Conservation (phyloP, 495 filamentous ascomycete species). For the Penicillium ochrochloron region DNA sequence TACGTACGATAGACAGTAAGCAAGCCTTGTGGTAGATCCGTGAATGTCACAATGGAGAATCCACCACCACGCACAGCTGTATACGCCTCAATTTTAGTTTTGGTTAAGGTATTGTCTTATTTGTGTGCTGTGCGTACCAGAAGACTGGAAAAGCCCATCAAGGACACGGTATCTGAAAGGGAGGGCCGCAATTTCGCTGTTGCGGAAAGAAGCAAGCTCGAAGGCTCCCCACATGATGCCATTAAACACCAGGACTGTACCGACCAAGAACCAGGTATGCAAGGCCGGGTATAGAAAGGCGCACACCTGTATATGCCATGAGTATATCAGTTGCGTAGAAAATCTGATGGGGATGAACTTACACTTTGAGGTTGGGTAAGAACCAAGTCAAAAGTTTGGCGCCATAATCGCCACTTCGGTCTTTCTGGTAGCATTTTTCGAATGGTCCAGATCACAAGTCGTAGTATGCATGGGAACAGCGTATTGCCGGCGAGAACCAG, state of each 20-base stretch:
- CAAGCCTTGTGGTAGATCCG: slow-evolving; percentile 68
- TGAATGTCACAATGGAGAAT: slow-evolving; percentile 76
- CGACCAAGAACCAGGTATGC: slow-evolving; percentile 78
- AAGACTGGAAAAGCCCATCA: slow-evolving; percentile 81
- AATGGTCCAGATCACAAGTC: slow-evolving; percentile 69
- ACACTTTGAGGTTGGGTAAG: slow-evolving; percentile 74
- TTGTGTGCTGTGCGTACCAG: slow-evolving; percentile 39
- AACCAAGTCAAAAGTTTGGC: slow-evolving; percentile 70
- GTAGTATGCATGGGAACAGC: slow-evolving; percentile 72
- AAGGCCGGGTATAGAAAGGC: slow-evolving; percentile 76
- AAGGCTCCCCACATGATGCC: slow-evolving; percentile 80
- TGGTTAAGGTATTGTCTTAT: not conserved
- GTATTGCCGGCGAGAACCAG: slow-evolving; percentile 86
- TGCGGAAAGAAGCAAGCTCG: slow-evolving; percentile 75
- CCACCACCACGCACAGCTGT: slow-evolving; percentile 76
- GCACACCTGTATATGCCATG: slow-evolving; percentile 47
- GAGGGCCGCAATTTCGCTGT: slow-evolving; percentile 59
- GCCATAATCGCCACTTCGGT: slow-evolving; percentile 48
- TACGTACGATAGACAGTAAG: slow-evolving; percentile 67
- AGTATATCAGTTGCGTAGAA: not conserved
- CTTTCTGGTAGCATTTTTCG: slow-evolving; percentile 48
- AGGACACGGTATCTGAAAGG: slow-evolving; percentile 62
- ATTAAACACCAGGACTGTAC: slow-evolving; percentile 72
- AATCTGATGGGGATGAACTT: not conserved
- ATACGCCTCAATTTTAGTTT: slow-evolving; percentile 8